A percentile compares a stretch with the other conserved stretches of the same genome.
phyloP scores from a whole-genome alignment of 2,329 filamentous ascomycete species.

The Biscogniauxia mediterranea region DNA sequence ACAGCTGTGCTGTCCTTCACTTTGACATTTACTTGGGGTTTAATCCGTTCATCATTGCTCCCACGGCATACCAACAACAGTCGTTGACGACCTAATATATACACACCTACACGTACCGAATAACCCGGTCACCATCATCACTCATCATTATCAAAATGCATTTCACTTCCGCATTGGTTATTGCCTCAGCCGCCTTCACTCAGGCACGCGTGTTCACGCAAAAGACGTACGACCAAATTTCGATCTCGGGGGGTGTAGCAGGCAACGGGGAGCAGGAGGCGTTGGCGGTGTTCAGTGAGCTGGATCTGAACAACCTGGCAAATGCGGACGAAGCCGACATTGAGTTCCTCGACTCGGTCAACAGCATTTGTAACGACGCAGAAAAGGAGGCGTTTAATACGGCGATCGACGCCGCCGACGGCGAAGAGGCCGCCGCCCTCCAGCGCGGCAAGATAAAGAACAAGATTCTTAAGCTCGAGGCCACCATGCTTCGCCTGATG shows the following conservation, averaged over 20 bases:
- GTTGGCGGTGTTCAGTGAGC: constrained; percentile 36
- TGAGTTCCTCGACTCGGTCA: constrained; percentile 48
- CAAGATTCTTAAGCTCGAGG: constrained; percentile 58
- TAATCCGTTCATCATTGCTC: constrained; percentile 5
- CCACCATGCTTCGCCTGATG: constrained; percentile 49
- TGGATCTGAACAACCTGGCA: constrained; percentile 40
- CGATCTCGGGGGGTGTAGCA: constrained; percentile 46
- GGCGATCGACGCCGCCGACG: constrained; percentile 48
- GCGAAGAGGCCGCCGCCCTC: constrained; percentile 46
- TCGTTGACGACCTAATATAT: constrained; percentile 10
- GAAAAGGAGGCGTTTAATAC: constrained; percentile 53
- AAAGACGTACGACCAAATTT: constrained; percentile 43
- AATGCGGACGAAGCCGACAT: constrained; percentile 47
- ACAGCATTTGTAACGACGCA: constrained; percentile 52
- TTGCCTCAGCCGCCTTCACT: constrained; percentile 20
- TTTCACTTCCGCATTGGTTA: constrained; percentile 26
- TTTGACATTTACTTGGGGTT: constrained; percentile 18
- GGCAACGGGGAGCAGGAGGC: constrained; percentile 46
- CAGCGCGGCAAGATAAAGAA: constrained; percentile 58
- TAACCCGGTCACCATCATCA: neutral
- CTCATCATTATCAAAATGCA: constrained; percentile 22
- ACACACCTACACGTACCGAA: constrained; percentile 3
- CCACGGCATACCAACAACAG: constrained; percentile 5
- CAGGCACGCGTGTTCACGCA: constrained; percentile 28
- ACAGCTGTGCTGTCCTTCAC: constrained; percentile 32